Base-by-base conservation (phyloP, 148 eudicot genomes). In the Rhododendron kiyosumense region DNA sequence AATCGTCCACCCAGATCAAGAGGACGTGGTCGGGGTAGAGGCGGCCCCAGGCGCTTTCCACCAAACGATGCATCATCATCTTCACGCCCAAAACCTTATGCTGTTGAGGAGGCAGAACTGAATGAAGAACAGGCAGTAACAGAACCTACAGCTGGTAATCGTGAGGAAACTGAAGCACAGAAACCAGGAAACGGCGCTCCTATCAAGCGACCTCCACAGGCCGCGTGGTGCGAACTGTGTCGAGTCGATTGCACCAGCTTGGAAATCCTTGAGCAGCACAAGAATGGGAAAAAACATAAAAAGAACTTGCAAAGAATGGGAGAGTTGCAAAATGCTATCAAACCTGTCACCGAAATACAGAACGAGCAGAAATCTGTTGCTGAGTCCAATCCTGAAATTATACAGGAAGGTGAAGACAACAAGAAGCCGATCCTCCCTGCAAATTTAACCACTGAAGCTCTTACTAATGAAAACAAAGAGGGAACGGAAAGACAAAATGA, bases 221-320 rank as follows among this genome's bases (percentile, higher is more conserved):
- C 69, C 24, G 90, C 88, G 15, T 87, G 88, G 89, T 95, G 98
- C 86, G 98, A 94, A 87, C 86, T 95, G 78, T 95, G 98, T 87
- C 88, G 85, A 85, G 91, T 90, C 65, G 97, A 93, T 46, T 95
- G 98, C 91, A 94, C 87, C 71, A 92, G 91, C 80, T 84, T 84
- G 79, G 96, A 93, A 87, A 86, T 94, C 79, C 93, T 95, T 82
- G 93, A 92, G 84, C 92, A 93, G 89, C 97, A 95, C 85, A 91
- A 85, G 87, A 93, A 91, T 78, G 97, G 98, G 75, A 95, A 93
- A 87, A 86, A 82, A 84, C 98, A 95, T 88, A 88, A 86, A 52
- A 91, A 90, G 86, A 91, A 90, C 81, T 46, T 91, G 81, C 87
- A 89, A 86, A 88, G 32, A 73, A 18, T 69, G 34, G 86, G 86